Conservation (phyloP, 352 stramenopile genomes). For the Pythium brachiatum region DNA sequence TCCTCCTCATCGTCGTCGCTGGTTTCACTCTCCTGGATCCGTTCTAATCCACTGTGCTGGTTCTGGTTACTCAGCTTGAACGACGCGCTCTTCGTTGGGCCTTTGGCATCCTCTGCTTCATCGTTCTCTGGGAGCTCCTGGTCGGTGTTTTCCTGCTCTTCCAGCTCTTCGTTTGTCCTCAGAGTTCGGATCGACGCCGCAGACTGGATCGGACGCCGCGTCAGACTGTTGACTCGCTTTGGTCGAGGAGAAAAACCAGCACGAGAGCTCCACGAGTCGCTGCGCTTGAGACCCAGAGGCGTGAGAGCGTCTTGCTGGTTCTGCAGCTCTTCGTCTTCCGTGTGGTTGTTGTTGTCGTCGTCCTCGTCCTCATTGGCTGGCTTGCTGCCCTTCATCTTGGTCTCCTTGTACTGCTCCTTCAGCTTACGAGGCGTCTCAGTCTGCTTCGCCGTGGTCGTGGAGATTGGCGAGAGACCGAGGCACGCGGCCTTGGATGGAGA, state of each 20-base stretch:
- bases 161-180: background rate
- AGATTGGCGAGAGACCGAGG: constrained; percentile 11
- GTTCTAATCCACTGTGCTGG: constrained; percentile 10
- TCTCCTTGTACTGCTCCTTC: background rate
- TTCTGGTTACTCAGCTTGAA: constrained; percentile 18
- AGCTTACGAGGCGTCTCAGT: constrained; percentile 20
- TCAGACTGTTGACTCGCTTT: constrained; percentile 6
- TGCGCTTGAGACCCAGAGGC: constrained; percentile 1
- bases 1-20: constrained; percentile 21
- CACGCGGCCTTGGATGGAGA: constrained; percentile 7
- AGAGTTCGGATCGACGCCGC: constrained; percentile 8
- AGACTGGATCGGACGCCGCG: constrained; percentile 15
- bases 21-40: constrained; percentile 19
- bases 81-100: constrained; percentile 8
- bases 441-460: constrained; percentile 5
- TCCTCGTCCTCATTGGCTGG: background rate
- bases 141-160: constrained; percentile 5
- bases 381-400: background rate
- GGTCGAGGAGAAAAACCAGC: constrained; percentile 19
- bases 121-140: background rate
- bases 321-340: constrained; percentile 4
- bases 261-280: constrained; percentile 15
- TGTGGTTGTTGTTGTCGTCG: constrained; percentile 7
- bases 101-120: constrained; percentile 15
- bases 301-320: background rate